Conservation (phyloP, 371 early-diverging fungal genomes). For the Homolaphlyctis polyrhiza region DNA sequence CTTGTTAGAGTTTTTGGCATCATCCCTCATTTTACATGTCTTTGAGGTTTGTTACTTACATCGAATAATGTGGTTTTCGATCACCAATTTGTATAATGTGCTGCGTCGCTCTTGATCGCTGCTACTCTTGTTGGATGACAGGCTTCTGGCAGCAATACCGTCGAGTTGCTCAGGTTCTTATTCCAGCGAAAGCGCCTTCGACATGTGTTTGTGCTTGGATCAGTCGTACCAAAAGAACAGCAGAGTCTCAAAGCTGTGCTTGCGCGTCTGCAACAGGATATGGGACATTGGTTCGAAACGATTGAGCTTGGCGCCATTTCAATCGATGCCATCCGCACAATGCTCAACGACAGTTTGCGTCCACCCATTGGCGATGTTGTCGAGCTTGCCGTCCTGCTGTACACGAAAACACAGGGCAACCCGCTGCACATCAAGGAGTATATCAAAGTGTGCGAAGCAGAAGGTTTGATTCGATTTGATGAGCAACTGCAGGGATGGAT, state of each 20-base stretch:
- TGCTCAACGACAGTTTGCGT: conserved; percentile 21
- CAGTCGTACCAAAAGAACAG: not conserved
- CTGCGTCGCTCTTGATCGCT: too few species aligned
- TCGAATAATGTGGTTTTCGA: too few species aligned
- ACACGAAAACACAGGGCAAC: conserved; percentile 34
- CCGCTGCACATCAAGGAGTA: conserved; percentile 30
- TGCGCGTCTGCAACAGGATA: not conserved
- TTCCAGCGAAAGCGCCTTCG: not conserved
- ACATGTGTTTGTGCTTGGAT: not conserved
- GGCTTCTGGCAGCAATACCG: not conserved
- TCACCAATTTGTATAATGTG: too few species aligned
- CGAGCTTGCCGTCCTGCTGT: conserved; percentile 23
- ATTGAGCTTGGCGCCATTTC: conserved; percentile 18
- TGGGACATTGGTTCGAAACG: not conserved
- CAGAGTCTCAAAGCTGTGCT: not conserved
- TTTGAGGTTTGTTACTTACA: too few species aligned
- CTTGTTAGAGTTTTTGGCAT: not conserved
- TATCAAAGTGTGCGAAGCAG: conserved; percentile 19
- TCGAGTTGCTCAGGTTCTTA: not conserved
- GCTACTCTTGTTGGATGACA: too few species aligned
- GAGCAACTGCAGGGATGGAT: conserved; percentile 31
- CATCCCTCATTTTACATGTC: not conserved
- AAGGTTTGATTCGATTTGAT: conserved; percentile 24
- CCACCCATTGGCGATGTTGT: conserved; percentile 20
- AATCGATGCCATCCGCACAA: conserved; percentile 13